Base-by-base conservation (phyloP, 768 basidiomycete species). In the Gloeostereum incarnatum region DNA sequence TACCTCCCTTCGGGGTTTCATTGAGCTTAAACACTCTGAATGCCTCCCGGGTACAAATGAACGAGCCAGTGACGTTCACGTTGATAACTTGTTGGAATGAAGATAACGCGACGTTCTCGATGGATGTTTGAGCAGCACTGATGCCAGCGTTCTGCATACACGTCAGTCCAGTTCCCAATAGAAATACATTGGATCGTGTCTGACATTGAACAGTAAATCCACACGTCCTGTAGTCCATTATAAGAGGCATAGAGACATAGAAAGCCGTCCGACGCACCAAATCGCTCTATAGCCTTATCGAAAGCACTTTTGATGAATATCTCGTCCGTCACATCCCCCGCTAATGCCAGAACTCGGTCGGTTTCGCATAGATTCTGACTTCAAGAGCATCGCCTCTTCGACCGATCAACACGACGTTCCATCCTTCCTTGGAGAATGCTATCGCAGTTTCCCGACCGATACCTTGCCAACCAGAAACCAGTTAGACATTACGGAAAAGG, bases 141-240 rank as follows among this genome's bases (percentile, higher is more conserved):
- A 75, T 68, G 0, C 89, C 89, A 1, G 89, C 89, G 49, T 91
- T 91, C 86, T 89, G 42, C 6, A 30, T 13, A 20, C 8, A 31
- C 23, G 7, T n/a, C 10, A 20, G 10, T 16, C 5, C 21, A 36
- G 6, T n/a, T n/a, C n/a, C n/a, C n/a, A n/a, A 38, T 26, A 46
- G 27, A 27, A n/a, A 20, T 5, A n/a, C 8, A 7, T 16, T 20
- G 7, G 20, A 19, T n/a, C n/a, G n/a, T n/a, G 23, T 49, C 74
- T 49, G 45, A 80, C 88, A 55, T 91, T 91, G 62, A 91, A 93
- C 18, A 91, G 49, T 23, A 90, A 50, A 54, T 92, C 87, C 8
- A 86, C 47, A 3, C 77, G 66, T 11, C 77, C 81, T 83, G 44
- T 9, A 31, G 20, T 41, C 9, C 10, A 9, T 38, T 24, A 32